These are phyloP conservation scores for Malassezia sp. DNA, from an alignment of 1,284 basidiomycete species.

Conservation along the genomic window DNA sequence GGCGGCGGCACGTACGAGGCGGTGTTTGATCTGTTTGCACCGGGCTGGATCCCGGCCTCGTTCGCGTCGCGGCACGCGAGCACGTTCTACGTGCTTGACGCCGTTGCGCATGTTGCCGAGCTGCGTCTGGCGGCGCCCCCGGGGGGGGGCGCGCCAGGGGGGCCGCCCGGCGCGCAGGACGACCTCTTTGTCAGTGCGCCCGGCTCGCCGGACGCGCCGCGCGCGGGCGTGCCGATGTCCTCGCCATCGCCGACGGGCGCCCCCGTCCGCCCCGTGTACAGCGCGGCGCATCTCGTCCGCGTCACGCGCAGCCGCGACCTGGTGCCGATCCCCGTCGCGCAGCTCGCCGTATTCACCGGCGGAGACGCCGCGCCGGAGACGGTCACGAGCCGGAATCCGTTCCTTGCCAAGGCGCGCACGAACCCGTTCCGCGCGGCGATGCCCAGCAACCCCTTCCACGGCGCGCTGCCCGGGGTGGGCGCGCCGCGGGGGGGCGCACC, in stretches of 20 bases:
- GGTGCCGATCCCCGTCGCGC: slow-evolving; percentile 41
- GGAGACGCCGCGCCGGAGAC: slow-evolving; percentile 5
- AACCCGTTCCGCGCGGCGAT: slow-evolving; percentile 8
- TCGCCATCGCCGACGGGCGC: background rate
- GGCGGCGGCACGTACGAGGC: slow-evolving; percentile 29
- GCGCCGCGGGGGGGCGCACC: background rate
- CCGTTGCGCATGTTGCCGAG: slow-evolving; percentile 22
- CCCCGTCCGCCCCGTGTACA: slow-evolving; percentile 14
- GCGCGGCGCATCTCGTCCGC: slow-evolving; percentile 26
- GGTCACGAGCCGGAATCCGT: slow-evolving; percentile 1
- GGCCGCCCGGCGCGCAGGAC: background rate
- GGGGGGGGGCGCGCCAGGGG: too few relatives aligned
- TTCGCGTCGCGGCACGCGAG: slow-evolving; percentile 34
- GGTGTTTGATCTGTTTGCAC: slow-evolving; percentile 38
- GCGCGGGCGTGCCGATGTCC: background rate
- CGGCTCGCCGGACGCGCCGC: background rate
- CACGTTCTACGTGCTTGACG: slow-evolving; percentile 40
- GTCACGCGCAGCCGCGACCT: slow-evolving; percentile 36
- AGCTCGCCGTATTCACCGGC: slow-evolving; percentile 26
- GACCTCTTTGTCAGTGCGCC: background rate
- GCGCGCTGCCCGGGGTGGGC: too few relatives aligned
- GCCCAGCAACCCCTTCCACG: too few relatives aligned
- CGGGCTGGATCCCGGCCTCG: slow-evolving; percentile 43
- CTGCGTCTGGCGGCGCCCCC: too few relatives aligned
- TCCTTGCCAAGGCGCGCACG: slow-evolving; percentile 6